phyloP scores from a whole-genome alignment of 768 basidiomycete species.

The Psilocybe sp. region DNA sequence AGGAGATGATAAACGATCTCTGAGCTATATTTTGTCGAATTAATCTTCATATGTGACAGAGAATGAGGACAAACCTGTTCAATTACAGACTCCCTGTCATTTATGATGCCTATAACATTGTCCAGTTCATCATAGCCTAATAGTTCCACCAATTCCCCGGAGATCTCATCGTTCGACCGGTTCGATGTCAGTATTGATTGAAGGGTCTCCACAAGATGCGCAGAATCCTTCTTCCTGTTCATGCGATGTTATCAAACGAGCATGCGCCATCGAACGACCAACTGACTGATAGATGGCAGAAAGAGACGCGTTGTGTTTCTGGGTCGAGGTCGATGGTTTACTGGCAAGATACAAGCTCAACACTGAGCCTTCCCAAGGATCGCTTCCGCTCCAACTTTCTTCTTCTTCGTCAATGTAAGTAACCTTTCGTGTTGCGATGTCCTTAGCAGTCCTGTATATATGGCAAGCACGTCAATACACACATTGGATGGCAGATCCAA shows the following conservation, averaged over 20 bases:
- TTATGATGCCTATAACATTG: slow-evolving; percentile 67
- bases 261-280: neutral
- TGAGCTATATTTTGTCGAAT: slow-evolving; percentile 14
- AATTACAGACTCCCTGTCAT: slow-evolving; percentile 46
- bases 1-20: neutral
- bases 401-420: slow-evolving; percentile 1
- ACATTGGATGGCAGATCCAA: neutral
- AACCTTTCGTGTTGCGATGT: neutral
- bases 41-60: neutral
- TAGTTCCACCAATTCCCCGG: slow-evolving; percentile 73
- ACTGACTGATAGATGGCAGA: slow-evolving; percentile 12
- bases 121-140: slow-evolving; percentile 86
- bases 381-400: slow-evolving; percentile 2
- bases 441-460: neutral
- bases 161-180: slow-evolving; percentile 66
- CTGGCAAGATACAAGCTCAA: slow-evolving; percentile 4
- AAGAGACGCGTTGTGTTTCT: neutral
- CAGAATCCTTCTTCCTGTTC: slow-evolving; percentile 10
- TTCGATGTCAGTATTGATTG: slow-evolving; percentile 41
- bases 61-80: slow-evolving; percentile 41
- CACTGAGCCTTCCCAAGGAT: slow-evolving; percentile 14
- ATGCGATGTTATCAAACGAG: neutral
- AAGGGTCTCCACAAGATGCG: slow-evolving; percentile 9
- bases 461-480: neutral
- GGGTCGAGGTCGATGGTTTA: slow-evolving; percentile 1